Evolutionary conservation across 306 rosid genomes (phyloP), one percentile per base, ranked within the genome.

Genomic region (Herpetospermum pedunculosum): DNA sequence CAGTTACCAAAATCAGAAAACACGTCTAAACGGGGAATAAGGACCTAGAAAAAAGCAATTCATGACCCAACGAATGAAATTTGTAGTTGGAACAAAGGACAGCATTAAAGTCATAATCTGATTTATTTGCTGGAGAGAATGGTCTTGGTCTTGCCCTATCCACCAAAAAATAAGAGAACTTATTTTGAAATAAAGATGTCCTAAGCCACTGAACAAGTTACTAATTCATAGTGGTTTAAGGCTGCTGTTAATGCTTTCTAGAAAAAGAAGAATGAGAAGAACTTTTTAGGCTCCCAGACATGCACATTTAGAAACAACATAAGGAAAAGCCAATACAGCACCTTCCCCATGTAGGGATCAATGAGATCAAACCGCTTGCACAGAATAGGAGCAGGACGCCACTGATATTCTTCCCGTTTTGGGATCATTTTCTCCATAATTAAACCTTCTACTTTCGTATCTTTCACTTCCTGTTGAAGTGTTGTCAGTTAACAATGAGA

Each of bases 281-380:
- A 46, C 18, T 43, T 43, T 40, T 25, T 41, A 55, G 59, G 71
- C 75, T 58, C 76, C 80, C 25, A 53, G 14, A 60, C 37, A 53
- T 23, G 37, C 4, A 70, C 44, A 13, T 44, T 52, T 58, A 38
- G 68, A 75, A 59, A 73, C 47, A 49, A 72, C 37, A 50, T 50
- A 32, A 48, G 32, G 58, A n/a, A n/a, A 49, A 25, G 35, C n/a
- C 40, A 77, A 68, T 1, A 23, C 70, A 68, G 70, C 78, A 94
- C 99, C 99, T 94, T 94, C 77, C 99, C 99, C 89, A 91, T 85
- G 79, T 83, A 91, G 76, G 99, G 99, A 89, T 94, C 99, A 70
- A 83, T 81, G 79, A 94, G 92, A 89, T 94, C 99, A 83, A 85
- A 91, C 50, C 99, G 99, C 78, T 94, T 94, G 97, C 99, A 94